These are phyloP conservation scores for Babesia divergens DNA, from an alignment of 169 alveolate genomes.

Conservation along the genomic window DNA sequence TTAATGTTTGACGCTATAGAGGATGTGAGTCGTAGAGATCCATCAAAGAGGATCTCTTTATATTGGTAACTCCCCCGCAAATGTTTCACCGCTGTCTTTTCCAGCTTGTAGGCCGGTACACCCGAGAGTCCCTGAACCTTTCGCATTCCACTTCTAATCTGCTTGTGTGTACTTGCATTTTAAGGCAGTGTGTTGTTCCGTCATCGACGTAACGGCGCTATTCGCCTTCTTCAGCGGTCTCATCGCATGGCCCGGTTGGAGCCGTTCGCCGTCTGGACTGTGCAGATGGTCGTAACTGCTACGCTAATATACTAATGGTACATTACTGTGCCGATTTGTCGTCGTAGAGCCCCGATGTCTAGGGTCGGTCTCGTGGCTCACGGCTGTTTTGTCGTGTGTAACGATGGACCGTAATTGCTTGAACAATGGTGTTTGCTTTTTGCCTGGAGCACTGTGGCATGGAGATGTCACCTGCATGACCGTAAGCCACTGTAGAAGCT, in stretches of 20 bases:
- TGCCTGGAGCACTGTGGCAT: conserved; percentile 30
- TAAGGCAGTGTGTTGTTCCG: not conserved
- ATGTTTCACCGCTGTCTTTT: no score
- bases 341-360: not conserved
- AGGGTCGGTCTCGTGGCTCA: not conserved
- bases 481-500: conserved; percentile 12
- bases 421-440: conserved; percentile 45
- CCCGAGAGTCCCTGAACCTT: no score
- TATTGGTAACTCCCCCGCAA: no score
- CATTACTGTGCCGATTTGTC: not conserved
- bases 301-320: no score
- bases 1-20: no score
- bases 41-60: no score
- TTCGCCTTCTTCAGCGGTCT: not conserved
- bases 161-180: no score
- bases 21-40: no score
- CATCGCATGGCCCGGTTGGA: not conserved
- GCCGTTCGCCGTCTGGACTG: no score
- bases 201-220: not conserved
- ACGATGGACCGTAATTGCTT: conserved; percentile 60
- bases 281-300: no score
- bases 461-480: conserved; percentile 52
- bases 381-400: not conserved
- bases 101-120: no score
- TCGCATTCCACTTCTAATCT: no score